Percentiles rank a stretch among this genome's conserved stretches.
phyloP scores from a whole-genome alignment of 192 early-diverging fungal species.

The Linnemannia elongata region DNA sequence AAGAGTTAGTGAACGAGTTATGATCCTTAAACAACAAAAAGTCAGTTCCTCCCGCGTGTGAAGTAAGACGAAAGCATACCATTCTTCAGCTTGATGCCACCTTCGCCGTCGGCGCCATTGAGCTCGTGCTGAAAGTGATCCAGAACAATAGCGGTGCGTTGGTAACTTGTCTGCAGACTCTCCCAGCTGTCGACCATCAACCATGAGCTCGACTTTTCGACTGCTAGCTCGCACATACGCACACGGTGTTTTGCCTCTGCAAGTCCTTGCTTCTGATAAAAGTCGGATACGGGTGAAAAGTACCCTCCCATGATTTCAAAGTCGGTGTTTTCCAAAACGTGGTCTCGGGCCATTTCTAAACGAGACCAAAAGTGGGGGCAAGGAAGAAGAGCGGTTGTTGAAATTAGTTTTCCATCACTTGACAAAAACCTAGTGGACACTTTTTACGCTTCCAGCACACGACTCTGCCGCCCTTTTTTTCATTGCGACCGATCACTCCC shows the following conservation, averaged over 20 bases:
- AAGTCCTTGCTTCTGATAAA: conserved; percentile 93
- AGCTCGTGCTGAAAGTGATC: conserved; percentile 96
- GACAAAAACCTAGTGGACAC: too few species aligned
- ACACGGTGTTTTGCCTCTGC: conserved; percentile 90
- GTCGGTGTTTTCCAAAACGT: conserved; percentile 75
- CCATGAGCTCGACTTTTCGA: conserved; percentile 87
- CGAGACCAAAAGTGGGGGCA: neutral
- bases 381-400: neutral
- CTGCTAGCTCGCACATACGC: conserved; percentile 92
- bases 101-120: conserved; percentile 77
- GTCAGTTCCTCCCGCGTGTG: neutral
- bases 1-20: neutral
- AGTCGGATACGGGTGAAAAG: conserved; percentile 96
- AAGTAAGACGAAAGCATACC: conserved; percentile 53
- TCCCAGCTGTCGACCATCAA: conserved; percentile 99
- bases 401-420: neutral
- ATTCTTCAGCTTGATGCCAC: conserved; percentile 74
- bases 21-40: neutral
- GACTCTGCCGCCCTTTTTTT: neutral
- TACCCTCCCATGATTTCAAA: conserved; percentile 96
- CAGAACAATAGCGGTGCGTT: conserved; percentile 89
- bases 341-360: conserved; percentile 95
- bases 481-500: neutral
- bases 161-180: conserved; percentile 80
- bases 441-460: neutral